Evolutionary conservation across 495 filamentous ascomycete species (phyloP).

Genomic region (Echria macrotheca): DNA sequence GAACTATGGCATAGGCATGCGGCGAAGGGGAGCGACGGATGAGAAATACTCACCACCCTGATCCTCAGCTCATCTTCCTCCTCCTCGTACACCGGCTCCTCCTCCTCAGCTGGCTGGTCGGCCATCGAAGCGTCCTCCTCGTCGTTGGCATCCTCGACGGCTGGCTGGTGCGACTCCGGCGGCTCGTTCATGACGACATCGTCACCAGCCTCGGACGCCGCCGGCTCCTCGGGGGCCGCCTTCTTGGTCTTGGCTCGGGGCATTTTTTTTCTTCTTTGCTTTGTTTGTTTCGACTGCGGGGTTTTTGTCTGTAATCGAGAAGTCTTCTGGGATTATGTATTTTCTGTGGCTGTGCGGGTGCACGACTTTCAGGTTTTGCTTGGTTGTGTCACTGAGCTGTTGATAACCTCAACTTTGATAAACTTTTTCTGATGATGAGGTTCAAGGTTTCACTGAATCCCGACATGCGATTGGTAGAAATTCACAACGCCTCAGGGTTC

Average conservation of each 20-base stretch:
- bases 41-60: slow-evolving; percentile 32
- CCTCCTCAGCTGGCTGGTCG: slow-evolving; percentile 22
- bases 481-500: background rate
- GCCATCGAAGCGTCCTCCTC: slow-evolving; percentile 36
- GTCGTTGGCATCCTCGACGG: slow-evolving; percentile 31
- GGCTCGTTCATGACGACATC: slow-evolving; percentile 53
- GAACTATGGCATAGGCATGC: too few species aligned
- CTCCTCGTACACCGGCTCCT: slow-evolving; percentile 39
- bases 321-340: too few species aligned
- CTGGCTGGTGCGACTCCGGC: slow-evolving; percentile 35
- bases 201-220: too few species aligned
- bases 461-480: slow-evolving; percentile 6
- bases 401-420: too few species aligned
- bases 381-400: too few species aligned
- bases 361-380: too few species aligned
- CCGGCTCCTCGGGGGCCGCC: slow-evolving; percentile 13
- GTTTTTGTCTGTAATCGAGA: background rate
- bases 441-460: background rate
- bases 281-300: background rate
- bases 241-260: slow-evolving; percentile 26
- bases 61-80: slow-evolving; percentile 18
- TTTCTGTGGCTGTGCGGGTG: too few species aligned
- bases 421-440: slow-evolving; percentile 5
- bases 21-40: too few species aligned
- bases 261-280: too few species aligned